Conservation (phyloP, 2,329 filamentous ascomycete genomes). For the Alternaria triticina region DNA sequence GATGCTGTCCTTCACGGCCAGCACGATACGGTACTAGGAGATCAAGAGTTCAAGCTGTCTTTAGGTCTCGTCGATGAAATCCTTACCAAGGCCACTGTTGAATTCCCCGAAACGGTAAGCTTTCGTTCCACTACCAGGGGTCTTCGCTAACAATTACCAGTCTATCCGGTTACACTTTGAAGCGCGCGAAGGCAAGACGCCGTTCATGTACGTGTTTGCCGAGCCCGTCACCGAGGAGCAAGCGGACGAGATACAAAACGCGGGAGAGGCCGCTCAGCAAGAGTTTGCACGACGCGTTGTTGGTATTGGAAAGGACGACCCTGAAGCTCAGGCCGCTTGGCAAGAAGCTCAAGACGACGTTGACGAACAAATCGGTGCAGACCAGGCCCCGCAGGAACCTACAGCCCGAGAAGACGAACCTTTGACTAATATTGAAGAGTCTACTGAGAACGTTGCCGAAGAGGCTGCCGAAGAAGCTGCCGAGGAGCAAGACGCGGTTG, state of each 20-base stretch:
- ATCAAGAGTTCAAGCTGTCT: slow-evolving; percentile 85
- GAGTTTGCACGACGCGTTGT: slow-evolving; percentile 71
- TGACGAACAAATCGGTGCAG: slow-evolving; percentile 40
- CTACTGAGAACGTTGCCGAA: background rate
- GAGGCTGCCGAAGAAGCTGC: background rate
- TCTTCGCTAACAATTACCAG: slow-evolving; percentile 32
- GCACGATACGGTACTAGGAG: slow-evolving; percentile 68
- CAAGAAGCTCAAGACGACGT: slow-evolving; percentile 40
- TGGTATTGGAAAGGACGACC: slow-evolving; percentile 43
- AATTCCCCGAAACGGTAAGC: slow-evolving; percentile 70
- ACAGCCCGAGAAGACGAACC: background rate
- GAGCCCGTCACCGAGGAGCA: slow-evolving; percentile 79
- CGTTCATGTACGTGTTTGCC: slow-evolving; percentile 88
- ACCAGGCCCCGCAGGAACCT: slow-evolving; percentile 24
- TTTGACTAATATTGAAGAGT: background rate
- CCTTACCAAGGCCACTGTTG: slow-evolving; percentile 74
- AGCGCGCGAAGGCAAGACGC: slow-evolving; percentile 65
- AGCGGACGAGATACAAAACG: slow-evolving; percentile 75
- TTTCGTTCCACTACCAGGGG: background rate
- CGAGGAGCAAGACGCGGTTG: background rate
- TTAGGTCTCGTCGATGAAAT: slow-evolving; percentile 79
- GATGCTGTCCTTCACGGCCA: slow-evolving; percentile 88
- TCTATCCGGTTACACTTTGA: slow-evolving; percentile 85
- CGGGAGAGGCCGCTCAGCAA: slow-evolving; percentile 68
- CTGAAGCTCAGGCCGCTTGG: slow-evolving; percentile 40